A percentile compares a stretch with the other conserved stretches of the same genome.
Conservation (phyloP, 2,329 filamentous ascomycete species). For the Epicoccum sorghinum region DNA sequence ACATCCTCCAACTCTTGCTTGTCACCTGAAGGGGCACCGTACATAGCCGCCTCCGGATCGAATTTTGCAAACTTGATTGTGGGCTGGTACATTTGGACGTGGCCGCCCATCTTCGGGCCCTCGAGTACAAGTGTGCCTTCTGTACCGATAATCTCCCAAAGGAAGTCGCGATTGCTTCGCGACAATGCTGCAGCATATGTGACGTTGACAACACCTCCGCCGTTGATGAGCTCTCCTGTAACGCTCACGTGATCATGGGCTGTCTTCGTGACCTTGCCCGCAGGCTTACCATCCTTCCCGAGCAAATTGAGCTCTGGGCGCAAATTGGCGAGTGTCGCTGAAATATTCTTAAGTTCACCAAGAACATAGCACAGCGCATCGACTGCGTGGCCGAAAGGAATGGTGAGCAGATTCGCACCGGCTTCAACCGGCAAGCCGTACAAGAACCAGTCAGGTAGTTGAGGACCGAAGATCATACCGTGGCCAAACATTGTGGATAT, state of each 20-base stretch:
- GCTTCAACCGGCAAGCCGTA: conserved; percentile 59
- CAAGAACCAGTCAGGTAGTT: conserved; percentile 33
- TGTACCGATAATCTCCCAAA: conserved; percentile 49
- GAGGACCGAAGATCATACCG: conserved; percentile 30
- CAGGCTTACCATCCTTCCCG: conserved; percentile 24
- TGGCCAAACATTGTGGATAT: conserved; percentile 41
- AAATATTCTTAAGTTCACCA: conserved; percentile 35
- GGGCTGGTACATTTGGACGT: conserved; percentile 54
- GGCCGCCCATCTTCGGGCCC: conserved; percentile 27
- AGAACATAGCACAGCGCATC: conserved; percentile 41
- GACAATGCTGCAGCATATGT: conserved; percentile 30
- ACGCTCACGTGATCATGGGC: conserved; percentile 38
- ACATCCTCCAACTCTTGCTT: conserved; percentile 47
- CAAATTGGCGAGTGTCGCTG: conserved; percentile 33
- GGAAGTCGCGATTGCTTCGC: conserved; percentile 34
- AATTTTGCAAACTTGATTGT: conserved; percentile 38
- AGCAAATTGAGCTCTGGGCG: conserved; percentile 28
- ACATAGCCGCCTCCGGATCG: conserved; percentile 34
- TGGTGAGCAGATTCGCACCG: conserved; percentile 51
- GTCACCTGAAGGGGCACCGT: conserved; percentile 33
- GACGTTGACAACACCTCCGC: conserved; percentile 33
- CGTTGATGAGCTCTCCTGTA: conserved; percentile 26
- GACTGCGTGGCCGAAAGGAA: conserved; percentile 47
- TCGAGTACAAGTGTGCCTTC: conserved; percentile 43
- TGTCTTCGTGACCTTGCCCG: conserved; percentile 30